phyloP scores from a whole-genome alignment of 1,139 yeast species.

The Meyerozyma smithsonii region DNA sequence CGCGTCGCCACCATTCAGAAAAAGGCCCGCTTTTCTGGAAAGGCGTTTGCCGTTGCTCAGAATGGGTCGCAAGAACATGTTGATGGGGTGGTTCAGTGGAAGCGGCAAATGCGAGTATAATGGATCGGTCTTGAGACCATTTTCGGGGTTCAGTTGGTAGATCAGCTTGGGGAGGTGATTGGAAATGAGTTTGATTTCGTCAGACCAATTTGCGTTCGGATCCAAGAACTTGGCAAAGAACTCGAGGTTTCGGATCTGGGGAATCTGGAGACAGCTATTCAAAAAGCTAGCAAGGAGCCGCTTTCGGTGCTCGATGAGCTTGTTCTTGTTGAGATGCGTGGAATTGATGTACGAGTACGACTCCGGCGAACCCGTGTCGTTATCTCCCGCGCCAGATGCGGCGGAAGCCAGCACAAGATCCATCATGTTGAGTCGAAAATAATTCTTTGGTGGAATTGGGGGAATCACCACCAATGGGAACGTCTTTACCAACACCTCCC shows the following conservation, averaged over 20 bases:
- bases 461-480: slow-evolving; percentile 86
- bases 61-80: not conserved
- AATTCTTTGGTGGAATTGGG: slow-evolving; percentile 92
- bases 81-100: slow-evolving; percentile 31
- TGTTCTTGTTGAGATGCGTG: slow-evolving; percentile 36
- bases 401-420: slow-evolving; percentile 23
- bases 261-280: slow-evolving; percentile 64
- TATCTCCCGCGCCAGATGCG: slow-evolving; percentile 8
- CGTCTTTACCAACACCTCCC: slow-evolving; percentile 62
- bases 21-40: slow-evolving; percentile 2
- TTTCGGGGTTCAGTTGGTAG: slow-evolving; percentile 53
- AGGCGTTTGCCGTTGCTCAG: slow-evolving; percentile 3
- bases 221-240: slow-evolving; percentile 77
- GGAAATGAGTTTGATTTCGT: slow-evolving; percentile 38
- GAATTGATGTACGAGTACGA: slow-evolving; percentile 41
- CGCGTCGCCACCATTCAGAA: not conserved
- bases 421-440: slow-evolving; percentile 32
- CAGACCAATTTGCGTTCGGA: slow-evolving; percentile 77
- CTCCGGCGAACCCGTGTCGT: slow-evolving; percentile 5
- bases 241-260: slow-evolving; percentile 51
- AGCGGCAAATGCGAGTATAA: slow-evolving; percentile 63
- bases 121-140: slow-evolving; percentile 48
- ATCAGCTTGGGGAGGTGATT: slow-evolving; percentile 41
- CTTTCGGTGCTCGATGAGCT: slow-evolving; percentile 58
- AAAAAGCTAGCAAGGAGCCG: slow-evolving; percentile 74